Percentiles rank a stretch among this genome's conserved stretches.
Evolutionary conservation across 495 filamentous ascomycete species (phyloP).

Genomic region (Penicillium fimorum): DNA sequence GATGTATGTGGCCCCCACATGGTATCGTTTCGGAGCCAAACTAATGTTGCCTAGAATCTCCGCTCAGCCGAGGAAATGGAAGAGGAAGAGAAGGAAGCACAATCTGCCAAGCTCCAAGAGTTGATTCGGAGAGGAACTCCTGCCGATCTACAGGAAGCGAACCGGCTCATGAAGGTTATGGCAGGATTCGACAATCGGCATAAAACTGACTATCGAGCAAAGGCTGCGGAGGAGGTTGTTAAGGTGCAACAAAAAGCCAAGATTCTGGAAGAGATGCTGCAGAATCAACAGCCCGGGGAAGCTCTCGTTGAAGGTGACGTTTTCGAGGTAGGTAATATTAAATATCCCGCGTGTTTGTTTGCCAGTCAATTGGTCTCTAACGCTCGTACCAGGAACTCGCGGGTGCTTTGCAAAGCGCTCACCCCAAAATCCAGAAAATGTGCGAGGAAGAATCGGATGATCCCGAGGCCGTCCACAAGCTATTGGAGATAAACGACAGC

Average conservation of each 20-base stretch:
- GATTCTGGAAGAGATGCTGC: constrained; percentile 88
- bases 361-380: constrained; percentile 5
- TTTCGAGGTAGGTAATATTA: constrained; percentile 62
- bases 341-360: background rate
- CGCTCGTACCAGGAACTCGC: constrained; percentile 66
- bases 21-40: constrained; percentile 2
- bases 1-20: constrained; percentile 63
- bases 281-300: constrained; percentile 78
- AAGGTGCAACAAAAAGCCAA: constrained; percentile 92
- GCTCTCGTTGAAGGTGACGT: constrained; percentile 86
- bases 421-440: constrained; percentile 99
- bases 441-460: constrained; percentile 98
- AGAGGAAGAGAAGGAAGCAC: constrained; percentile 88
- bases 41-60: constrained; percentile 65
- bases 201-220: constrained; percentile 96
- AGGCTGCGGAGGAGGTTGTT: constrained; percentile 90
- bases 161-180: constrained; percentile 98
- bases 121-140: constrained; percentile 89
- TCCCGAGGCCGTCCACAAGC: constrained; percentile 88
- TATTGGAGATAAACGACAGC: constrained; percentile 96
- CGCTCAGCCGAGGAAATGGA: constrained; percentile 99
- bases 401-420: constrained; percentile 86
- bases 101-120: constrained; percentile 96
- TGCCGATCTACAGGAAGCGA: constrained; percentile 92
- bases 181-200: constrained; percentile 91